Conservation (phyloP, 2,329 filamentous ascomycete species). For the Hypocrella siamensis region DNA sequence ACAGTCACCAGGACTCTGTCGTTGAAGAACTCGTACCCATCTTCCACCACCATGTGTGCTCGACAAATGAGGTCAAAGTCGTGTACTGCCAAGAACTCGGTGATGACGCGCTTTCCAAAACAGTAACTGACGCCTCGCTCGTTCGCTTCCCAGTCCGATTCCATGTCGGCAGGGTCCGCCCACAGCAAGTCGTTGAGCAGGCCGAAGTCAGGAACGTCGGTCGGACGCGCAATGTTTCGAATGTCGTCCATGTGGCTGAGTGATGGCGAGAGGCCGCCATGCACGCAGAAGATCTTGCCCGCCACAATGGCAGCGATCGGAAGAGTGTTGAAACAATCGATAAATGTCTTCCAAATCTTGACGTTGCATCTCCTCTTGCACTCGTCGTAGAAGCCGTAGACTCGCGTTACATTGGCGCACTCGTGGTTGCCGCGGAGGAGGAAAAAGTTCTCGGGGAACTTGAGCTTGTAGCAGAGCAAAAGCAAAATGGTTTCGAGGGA, state of each 20-base stretch:
- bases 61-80: slow-evolving; percentile 96
- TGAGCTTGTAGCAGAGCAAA: slow-evolving; percentile 90
- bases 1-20: slow-evolving; percentile 91
- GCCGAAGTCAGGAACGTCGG: slow-evolving; percentile 93
- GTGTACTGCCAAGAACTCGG: slow-evolving; percentile 83
- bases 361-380: slow-evolving; percentile 94
- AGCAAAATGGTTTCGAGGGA: slow-evolving; percentile 88
- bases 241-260: slow-evolving; percentile 98
- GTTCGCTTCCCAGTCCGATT: slow-evolving; percentile 94
- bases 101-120: slow-evolving; percentile 96
- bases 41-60: slow-evolving; percentile 98
- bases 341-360: slow-evolving; percentile 96
- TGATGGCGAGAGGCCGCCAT: slow-evolving; percentile 84
- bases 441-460: slow-evolving; percentile 96
- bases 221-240: slow-evolving; percentile 84
- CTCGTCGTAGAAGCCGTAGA: slow-evolving; percentile 97
- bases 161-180: slow-evolving; percentile 97
- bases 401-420: slow-evolving; percentile 86
- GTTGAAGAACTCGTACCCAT: slow-evolving; percentile 97
- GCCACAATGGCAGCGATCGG: slow-evolving; percentile 95
- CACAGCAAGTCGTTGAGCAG: slow-evolving; percentile 88
- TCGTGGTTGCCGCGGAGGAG: slow-evolving; percentile 89
- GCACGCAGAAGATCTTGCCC: slow-evolving; percentile 94
- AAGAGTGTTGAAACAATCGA: slow-evolving; percentile 90
- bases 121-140: slow-evolving; percentile 96